phyloP scores from a whole-genome alignment of 805 yeast genomes.

The Phaffomyces thermotolerans region DNA sequence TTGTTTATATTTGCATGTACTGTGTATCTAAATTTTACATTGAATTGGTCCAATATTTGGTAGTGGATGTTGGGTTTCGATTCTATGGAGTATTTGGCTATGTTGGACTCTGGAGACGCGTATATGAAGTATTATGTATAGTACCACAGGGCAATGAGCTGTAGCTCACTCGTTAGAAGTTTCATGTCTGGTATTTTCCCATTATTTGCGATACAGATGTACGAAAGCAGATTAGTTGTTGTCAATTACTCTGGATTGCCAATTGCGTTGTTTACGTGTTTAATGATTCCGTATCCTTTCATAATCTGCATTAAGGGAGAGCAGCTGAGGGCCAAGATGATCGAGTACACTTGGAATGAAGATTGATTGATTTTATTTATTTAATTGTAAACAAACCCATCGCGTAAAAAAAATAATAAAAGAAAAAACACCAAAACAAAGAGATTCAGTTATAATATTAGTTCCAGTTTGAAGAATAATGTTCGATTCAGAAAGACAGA shows the following conservation, averaged over 20 bases:
- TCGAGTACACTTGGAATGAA: conserved; percentile 38
- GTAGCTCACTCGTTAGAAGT: conserved; percentile 46
- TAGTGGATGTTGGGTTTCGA: conserved; percentile 56
- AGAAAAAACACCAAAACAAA: background rate
- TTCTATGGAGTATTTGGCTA: conserved; percentile 64
- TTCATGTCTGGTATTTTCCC: conserved; percentile 52
- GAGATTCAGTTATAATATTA: too few relatives aligned
- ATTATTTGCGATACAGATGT: conserved; percentile 51
- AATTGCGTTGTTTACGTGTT: conserved; percentile 42
- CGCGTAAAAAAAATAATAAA: background rate
- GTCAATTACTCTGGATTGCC: conserved; percentile 52
- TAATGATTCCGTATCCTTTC: conserved; percentile 49
- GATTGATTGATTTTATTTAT: background rate
- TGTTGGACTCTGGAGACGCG: conserved; percentile 56
- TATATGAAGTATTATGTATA: conserved; percentile 46
- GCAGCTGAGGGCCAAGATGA: conserved; percentile 35
- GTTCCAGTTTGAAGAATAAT: background rate
- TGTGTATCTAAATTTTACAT: conserved; percentile 46
- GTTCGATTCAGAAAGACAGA: background rate
- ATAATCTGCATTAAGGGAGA: conserved; percentile 45
- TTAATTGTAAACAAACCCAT: background rate
- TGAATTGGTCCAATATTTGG: conserved; percentile 71
- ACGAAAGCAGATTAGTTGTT: conserved; percentile 41
- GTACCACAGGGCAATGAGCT: conserved; percentile 47
- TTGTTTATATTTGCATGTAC: conserved; percentile 79